Percentiles rank a stretch among this genome's conserved stretches.
Evolutionary conservation across 2,329 filamentous ascomycete species (phyloP).

Genomic region (Corniculantispora saksenae): DNA sequence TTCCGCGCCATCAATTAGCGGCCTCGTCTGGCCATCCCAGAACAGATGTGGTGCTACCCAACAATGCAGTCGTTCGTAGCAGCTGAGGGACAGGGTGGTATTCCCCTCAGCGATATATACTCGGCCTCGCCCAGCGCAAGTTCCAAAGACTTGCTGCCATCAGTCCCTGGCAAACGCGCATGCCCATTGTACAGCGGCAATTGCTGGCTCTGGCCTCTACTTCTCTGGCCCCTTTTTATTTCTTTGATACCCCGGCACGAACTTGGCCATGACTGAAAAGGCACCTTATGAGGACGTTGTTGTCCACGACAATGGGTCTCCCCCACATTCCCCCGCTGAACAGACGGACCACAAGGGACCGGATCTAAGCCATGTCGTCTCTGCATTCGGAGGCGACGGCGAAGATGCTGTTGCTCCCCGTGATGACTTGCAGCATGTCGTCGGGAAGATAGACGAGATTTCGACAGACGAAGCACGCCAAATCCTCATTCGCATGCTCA

Average conservation of each 20-base stretch:
- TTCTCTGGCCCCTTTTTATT: neutral
- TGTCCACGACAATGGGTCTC: neutral
- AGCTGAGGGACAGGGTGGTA: neutral
- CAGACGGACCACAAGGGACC: neutral
- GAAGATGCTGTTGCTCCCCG: constrained; percentile 24
- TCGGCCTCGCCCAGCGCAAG: neutral
- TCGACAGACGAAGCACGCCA: constrained; percentile 24
- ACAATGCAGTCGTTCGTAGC: neutral
- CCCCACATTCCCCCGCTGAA: neutral
- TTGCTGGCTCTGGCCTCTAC: neutral
- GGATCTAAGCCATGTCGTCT: constrained; percentile 9
- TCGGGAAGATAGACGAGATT: constrained; percentile 25
- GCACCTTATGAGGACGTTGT: constrained; percentile 1
- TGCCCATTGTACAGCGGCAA: neutral
- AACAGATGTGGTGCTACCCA: neutral
- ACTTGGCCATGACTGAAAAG: constrained; percentile 1
- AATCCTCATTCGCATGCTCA: constrained; percentile 24
- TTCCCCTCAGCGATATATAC: neutral
- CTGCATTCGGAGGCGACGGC: constrained; percentile 15
- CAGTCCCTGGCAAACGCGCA: neutral
- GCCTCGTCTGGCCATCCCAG: neutral
- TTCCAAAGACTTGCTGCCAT: neutral
- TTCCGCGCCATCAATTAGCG: neutral
- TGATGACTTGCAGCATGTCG: constrained; percentile 26
- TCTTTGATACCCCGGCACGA: neutral